These are phyloP conservation scores for Ustilago tritici DNA, from an alignment of 1,284 basidiomycete species.

Conservation along the genomic window DNA sequence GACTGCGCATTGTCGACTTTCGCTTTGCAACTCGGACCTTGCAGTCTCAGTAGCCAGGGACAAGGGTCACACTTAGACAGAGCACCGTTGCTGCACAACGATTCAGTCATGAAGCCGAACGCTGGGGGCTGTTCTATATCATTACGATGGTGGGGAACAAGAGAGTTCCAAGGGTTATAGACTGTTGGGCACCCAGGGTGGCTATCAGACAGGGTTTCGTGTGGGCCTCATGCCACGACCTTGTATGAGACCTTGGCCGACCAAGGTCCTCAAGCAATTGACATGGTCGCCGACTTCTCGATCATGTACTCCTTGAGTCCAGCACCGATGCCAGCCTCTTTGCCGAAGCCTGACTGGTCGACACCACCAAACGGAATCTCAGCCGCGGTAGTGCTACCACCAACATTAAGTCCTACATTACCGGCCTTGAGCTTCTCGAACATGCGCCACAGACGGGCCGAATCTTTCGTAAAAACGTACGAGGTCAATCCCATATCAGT, in stretches of 20 bases:
- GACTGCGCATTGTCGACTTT: background rate
- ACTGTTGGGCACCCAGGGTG: too few relatives aligned
- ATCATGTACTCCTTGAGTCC: constrained; percentile 80
- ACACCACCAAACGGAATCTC: constrained; percentile 82
- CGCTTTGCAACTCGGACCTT: background rate
- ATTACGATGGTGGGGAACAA: too few relatives aligned
- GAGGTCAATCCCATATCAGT: constrained; percentile 84
- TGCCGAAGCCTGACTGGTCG: constrained; percentile 79
- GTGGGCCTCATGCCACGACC: background rate
- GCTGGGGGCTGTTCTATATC: too few relatives aligned
- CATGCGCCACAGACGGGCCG: constrained; percentile 91
- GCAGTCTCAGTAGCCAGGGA: background rate
- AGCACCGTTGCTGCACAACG: background rate
- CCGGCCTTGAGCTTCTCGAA: constrained; percentile 94
- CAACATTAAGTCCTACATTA: constrained; percentile 81
- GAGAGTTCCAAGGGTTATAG: too few relatives aligned
- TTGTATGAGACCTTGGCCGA: background rate
- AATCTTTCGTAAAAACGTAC: constrained; percentile 75
- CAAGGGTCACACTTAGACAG: background rate
- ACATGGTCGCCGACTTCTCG: constrained; percentile 61
- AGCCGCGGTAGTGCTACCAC: constrained; percentile 59
- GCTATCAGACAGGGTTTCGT: too few relatives aligned
- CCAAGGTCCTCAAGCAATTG: constrained; percentile 28
- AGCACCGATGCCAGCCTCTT: constrained; percentile 74
- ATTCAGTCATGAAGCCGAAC: background rate